Evolutionary conservation across 768 basidiomycete genomes (phyloP), one percentile per base, ranked within the genome.

Genomic region (Xerocomus spinulosus): DNA sequence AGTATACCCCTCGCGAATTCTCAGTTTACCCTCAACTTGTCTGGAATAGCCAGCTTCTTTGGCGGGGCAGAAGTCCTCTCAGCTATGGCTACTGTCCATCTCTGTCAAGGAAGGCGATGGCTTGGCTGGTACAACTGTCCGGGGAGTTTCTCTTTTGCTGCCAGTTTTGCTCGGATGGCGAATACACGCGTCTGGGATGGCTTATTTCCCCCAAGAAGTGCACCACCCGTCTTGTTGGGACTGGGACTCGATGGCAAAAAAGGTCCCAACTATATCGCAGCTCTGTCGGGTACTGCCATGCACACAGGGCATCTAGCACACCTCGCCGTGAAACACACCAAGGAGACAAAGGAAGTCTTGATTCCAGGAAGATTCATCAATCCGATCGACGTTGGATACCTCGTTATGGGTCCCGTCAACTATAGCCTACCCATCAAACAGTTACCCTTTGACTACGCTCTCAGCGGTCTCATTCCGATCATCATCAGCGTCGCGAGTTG

Each of bases 101-200:
- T 70, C 17, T 68, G 57, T 42, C 41, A 60, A 43, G 60, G 59
- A 20, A 60, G 63, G 42, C 61, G 58, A 29, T 71, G 64, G 65
- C 47, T 70, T 14, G 70, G 68, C n/a, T 70, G 64, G 64, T 70
- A 70, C 24, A 71, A 70, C 43, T 67, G 59, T n/a, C 68, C 67
- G 0, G 70, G 69, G 25, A 59, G 50, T 9, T 66, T 65, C 29
- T 44, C 44, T 3, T 55, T 70, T 28, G 69, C 68, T 18, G 62
- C 56, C 35, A 54, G 58, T 10, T 68, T 68, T 42, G 62, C 63
- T 2, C 54, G 55, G 12, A 59, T 70, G 42, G 57, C 62, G 2
- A 55, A 54, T 13, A 50, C 59, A 2, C 54, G 53, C n/a, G 46
- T 58, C 36, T 68, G 63, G 62, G 46, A 58, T 33, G 61, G 58